Conservation (phyloP, 495 filamentous ascomycete genomes). For the Pseudoneurospora amorphoporcata region DNA sequence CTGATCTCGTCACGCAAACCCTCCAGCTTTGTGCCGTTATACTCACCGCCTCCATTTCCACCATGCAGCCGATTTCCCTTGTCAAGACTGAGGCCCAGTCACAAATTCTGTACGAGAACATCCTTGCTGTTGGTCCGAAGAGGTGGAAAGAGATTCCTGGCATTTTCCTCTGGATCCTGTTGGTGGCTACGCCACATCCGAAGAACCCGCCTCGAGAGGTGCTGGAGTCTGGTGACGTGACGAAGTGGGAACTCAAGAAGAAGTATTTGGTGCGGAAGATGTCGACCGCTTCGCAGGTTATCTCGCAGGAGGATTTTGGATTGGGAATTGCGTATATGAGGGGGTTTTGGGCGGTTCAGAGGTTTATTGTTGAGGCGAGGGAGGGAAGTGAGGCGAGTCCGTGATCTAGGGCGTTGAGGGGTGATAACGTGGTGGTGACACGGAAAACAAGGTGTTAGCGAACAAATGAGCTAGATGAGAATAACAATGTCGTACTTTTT, state of each 20-base stretch:
- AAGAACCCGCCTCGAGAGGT: not conserved
- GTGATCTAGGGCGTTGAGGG: not conserved
- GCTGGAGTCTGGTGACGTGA: not conserved
- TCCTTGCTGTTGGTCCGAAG: not conserved
- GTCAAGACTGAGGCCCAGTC: not conserved
- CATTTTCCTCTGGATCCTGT: constrained; percentile 17
- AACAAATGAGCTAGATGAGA: not conserved
- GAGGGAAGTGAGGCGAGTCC: not conserved
- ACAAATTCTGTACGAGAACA: not conserved
- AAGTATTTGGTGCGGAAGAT: constrained; percentile 16
- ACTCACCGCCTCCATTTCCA: not conserved
- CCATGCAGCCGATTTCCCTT: not conserved
- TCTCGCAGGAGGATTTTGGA: constrained; percentile 14
- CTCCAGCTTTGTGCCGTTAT: constrained; percentile 5
- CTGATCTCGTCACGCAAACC: not conserved
- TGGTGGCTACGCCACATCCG: constrained; percentile 6
- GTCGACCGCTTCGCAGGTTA: constrained; percentile 14
- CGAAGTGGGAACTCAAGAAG: not conserved
- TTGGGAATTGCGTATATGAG: constrained; percentile 13
- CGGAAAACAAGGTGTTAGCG: not conserved
- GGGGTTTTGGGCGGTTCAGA: constrained; percentile 15
- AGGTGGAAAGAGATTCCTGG: constrained; percentile 16
- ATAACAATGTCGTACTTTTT: not conserved
- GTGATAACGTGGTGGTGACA: not conserved
- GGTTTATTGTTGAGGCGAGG: not conserved